Evolutionary conservation across 192 early-diverging fungal species (phyloP).

Genomic region (Piromyces sp.): DNA sequence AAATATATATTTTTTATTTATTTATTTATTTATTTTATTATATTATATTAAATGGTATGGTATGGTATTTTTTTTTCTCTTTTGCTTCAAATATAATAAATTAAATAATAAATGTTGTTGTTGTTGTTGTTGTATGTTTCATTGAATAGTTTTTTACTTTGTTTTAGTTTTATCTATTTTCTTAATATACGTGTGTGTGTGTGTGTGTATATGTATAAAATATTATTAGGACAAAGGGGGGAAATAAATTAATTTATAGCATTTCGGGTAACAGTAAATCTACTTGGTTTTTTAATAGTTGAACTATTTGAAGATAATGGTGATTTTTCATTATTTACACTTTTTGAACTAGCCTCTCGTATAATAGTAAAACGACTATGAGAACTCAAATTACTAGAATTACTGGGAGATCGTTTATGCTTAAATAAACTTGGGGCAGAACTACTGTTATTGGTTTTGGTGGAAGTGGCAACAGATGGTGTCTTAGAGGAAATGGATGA

Average conservation of each 20-base stretch:
- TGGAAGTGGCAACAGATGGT: not conserved
- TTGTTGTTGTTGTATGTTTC: too few species aligned
- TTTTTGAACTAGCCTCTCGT: not conserved
- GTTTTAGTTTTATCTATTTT: too few species aligned
- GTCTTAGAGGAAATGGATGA: not conserved
- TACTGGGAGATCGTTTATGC: not conserved
- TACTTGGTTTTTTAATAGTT: not conserved
- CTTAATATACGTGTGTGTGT: too few species aligned
- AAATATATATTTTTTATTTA: too few species aligned
- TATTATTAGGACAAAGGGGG: not conserved
- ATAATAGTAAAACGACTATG: not conserved
- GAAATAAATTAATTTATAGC: not conserved
- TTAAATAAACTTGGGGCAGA: not conserved
- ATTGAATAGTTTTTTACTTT: too few species aligned
- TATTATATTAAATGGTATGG: too few species aligned
- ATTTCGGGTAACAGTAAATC: not conserved
- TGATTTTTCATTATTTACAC: not conserved
- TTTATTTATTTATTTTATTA: too few species aligned
- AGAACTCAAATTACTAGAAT: not conserved
- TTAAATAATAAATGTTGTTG: too few species aligned
- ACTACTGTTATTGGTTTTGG: not conserved
- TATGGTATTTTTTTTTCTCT: too few species aligned
- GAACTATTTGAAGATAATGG: not conserved
- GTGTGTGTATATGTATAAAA: too few species aligned
- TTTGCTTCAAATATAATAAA: too few species aligned